Percentiles rank a stretch among this genome's conserved stretches.
These are phyloP conservation scores for Talaromyces marneffei DNA, from an alignment of 2,329 filamentous ascomycete species.

Conservation along the genomic window DNA sequence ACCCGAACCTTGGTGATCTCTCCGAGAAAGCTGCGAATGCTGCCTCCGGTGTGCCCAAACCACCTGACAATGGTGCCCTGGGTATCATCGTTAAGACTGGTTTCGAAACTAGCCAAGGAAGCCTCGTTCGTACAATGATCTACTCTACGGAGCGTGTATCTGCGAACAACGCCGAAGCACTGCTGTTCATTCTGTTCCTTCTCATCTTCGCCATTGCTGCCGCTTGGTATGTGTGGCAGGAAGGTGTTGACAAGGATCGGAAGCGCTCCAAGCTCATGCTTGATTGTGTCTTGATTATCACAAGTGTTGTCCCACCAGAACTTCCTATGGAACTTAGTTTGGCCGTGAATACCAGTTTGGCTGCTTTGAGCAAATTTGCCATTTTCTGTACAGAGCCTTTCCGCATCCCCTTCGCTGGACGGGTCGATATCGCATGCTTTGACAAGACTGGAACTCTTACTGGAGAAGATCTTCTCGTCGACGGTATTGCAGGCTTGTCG, in stretches of 20 bases:
- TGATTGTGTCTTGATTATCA: conserved; percentile 95
- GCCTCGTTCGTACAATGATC: conserved; percentile 97
- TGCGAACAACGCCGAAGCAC: conserved; percentile 92
- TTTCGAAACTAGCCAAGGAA: conserved; percentile 97
- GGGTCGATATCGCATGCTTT: conserved; percentile 94
- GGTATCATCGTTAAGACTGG: conserved; percentile 95
- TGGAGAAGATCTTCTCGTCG: conserved; percentile 92
- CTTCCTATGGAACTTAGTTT: conserved; percentile 96
- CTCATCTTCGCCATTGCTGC: conserved; percentile 93
- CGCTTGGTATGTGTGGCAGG: conserved; percentile 98
- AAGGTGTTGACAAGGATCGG: conserved; percentile 88
- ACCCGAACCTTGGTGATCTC: conserved; percentile 67
- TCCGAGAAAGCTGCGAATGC: conserved; percentile 60
- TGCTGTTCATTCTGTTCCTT: conserved; percentile 97
- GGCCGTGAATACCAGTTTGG: conserved; percentile 94
- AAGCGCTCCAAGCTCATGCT: conserved; percentile 96
- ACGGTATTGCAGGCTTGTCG: conserved; percentile 86
- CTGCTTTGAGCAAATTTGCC: conserved; percentile 86
- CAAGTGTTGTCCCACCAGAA: conserved; percentile 96
- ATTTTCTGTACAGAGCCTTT: conserved; percentile 99
- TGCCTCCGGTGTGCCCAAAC: conserved; percentile 69
- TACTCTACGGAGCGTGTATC: conserved; percentile 98
- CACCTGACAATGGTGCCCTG: conserved; percentile 89
- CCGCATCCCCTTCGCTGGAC: conserved; percentile 91
- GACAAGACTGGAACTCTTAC: conserved; percentile 98